phyloP scores from a whole-genome alignment of 2,329 filamentous ascomycete genomes.

The Cercospora sojina region DNA sequence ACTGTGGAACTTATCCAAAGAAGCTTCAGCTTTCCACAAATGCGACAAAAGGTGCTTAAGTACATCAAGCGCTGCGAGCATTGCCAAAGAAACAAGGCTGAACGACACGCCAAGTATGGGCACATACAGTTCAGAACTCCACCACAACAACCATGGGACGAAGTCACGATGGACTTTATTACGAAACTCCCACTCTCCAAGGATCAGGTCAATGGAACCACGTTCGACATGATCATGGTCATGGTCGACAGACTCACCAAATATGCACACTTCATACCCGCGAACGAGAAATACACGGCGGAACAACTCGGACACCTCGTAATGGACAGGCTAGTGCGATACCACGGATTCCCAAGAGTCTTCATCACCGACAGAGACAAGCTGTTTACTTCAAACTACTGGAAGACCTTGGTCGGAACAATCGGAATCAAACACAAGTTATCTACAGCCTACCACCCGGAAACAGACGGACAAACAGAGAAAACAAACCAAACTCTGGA shows the following conservation, averaged over 20 bases:
- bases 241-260: slow-evolving; percentile 29
- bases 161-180: slow-evolving; percentile 24
- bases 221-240: slow-evolving; percentile 26
- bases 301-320: slow-evolving; percentile 25
- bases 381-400: no score
- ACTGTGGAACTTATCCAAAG: no score
- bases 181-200: slow-evolving; percentile 22
- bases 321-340: not conserved
- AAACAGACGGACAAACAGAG: no score
- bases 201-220: slow-evolving; percentile 1
- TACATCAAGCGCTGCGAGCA: not conserved
- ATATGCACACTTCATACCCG: slow-evolving; percentile 12
- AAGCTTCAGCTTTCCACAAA: no score
- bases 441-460: not conserved
- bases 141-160: slow-evolving; percentile 17
- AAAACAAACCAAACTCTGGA: no score
- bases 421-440: not conserved
- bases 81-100: slow-evolving; percentile 15
- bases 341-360: not conserved
- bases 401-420: not conserved
- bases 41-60: no score
- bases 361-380: slow-evolving; percentile 30
- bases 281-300: no score
- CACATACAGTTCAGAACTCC: slow-evolving; percentile 16
- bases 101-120: slow-evolving; percentile 16